Percentiles rank a stretch among this genome's conserved stretches.
phyloP scores from a whole-genome alignment of 2,329 filamentous ascomycete genomes.

The Neobulgaria alba region DNA sequence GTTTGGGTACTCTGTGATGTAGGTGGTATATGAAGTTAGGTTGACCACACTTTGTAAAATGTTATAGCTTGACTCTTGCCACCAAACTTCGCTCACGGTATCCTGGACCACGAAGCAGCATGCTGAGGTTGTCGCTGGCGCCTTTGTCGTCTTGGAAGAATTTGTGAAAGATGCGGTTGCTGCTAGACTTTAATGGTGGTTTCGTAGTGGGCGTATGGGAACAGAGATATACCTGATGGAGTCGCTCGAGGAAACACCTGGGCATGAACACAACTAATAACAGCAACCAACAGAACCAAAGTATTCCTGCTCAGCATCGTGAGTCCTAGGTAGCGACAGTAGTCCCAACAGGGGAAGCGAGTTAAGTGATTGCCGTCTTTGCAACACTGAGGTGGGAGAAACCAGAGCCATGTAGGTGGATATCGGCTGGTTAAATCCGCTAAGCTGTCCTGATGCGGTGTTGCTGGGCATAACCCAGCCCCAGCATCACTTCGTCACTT shows the following conservation, averaged over 20 bases:
- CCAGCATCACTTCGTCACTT: neutral
- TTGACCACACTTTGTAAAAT: slow-evolving; percentile 4
- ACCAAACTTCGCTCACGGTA: slow-evolving; percentile 12
- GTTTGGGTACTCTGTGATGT: slow-evolving; percentile 4
- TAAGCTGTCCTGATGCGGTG: neutral
- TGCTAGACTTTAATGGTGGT: no score
- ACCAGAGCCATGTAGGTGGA: neutral
- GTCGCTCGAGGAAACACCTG: neutral
- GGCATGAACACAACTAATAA: slow-evolving; percentile 1
- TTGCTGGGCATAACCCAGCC: neutral
- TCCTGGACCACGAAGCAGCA: slow-evolving; percentile 18
- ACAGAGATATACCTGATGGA: neutral
- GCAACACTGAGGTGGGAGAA: neutral
- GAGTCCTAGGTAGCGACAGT: slow-evolving; percentile 3
- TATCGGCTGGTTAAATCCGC: no score
- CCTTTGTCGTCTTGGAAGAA: neutral
- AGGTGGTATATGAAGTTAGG: slow-evolving; percentile 12
- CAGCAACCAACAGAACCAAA: slow-evolving; percentile 2
- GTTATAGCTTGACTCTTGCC: slow-evolving; percentile 5
- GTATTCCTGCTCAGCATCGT: slow-evolving; percentile 3
- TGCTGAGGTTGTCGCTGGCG: neutral
- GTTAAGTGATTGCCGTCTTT: neutral
- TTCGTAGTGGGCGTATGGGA: no score
- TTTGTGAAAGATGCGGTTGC: neutral
- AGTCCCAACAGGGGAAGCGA: neutral